Percentiles rank a stretch among this genome's conserved stretches.
These are phyloP conservation scores for Phyllosticta citriasiana DNA, from an alignment of 2,329 filamentous ascomycete genomes.

Conservation along the genomic window DNA sequence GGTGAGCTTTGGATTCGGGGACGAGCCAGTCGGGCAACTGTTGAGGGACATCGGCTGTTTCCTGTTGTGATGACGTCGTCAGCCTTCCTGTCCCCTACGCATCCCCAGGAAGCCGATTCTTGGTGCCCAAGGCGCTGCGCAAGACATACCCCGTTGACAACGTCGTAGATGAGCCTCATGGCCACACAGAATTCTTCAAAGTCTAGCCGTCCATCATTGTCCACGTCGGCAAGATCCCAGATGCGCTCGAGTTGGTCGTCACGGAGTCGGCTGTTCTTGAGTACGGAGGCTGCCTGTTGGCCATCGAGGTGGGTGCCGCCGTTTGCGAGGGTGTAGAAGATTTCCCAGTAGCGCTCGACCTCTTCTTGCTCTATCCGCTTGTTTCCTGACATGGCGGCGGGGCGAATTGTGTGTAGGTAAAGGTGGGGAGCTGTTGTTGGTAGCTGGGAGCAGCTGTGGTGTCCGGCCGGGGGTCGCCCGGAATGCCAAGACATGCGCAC, in stretches of 20 bases:
- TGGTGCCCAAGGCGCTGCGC: slow-evolving; percentile 1
- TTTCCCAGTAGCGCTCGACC: slow-evolving; percentile 71
- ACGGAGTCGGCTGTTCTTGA: slow-evolving; percentile 62
- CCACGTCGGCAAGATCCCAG: slow-evolving; percentile 95
- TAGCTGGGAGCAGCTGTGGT: background rate
- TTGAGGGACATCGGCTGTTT: slow-evolving; percentile 71
- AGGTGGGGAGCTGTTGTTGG: background rate
- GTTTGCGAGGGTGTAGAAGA: slow-evolving; percentile 58
- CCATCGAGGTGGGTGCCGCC: slow-evolving; percentile 58
- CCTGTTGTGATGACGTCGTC: slow-evolving; percentile 39
- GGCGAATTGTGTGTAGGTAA: background rate
- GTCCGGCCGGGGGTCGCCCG: background rate
- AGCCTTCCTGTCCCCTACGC: background rate
- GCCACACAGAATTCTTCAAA: slow-evolving; percentile 99
- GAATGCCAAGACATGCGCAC: background rate
- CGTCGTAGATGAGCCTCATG: slow-evolving; percentile 95
- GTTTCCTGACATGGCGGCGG: slow-evolving; percentile 22
- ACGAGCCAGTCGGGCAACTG: slow-evolving; percentile 91
- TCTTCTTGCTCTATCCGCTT: slow-evolving; percentile 62
- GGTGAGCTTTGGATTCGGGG: slow-evolving; percentile 59
- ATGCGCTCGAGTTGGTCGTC: slow-evolving; percentile 89
- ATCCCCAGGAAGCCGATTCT: background rate
- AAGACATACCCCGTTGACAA: slow-evolving; percentile 78
- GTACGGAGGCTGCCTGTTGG: slow-evolving; percentile 57
- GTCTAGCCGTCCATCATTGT: slow-evolving; percentile 93